These are phyloP conservation scores for Heliamphora exappendiculata DNA, from an alignment of 148 eudicot genomes.

Conservation along the genomic window DNA sequence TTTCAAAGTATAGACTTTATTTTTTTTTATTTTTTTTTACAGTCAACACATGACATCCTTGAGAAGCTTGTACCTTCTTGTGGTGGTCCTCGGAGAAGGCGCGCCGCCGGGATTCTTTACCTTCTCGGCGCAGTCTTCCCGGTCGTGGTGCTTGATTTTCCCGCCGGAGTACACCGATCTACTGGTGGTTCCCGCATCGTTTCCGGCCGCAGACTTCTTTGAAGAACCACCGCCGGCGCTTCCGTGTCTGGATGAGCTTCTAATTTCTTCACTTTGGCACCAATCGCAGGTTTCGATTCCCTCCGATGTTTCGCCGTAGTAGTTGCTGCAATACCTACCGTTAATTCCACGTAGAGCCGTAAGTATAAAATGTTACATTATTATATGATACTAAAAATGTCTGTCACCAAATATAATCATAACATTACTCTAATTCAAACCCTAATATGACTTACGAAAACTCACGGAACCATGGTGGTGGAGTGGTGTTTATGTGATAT, in stretches of 20 bases:
- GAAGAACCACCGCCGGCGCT: no score
- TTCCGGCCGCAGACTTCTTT: conserved; percentile 21
- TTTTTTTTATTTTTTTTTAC: no score
- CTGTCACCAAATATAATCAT: no score
- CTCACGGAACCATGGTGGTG: no score
- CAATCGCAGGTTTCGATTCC: conserved; percentile 44
- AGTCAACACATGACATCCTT: conserved; percentile 46
- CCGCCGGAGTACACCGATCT: not conserved
- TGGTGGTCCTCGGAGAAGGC: conserved; percentile 36
- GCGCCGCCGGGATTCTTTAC: conserved; percentile 19
- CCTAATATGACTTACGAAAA: no score
- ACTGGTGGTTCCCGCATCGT: no score
- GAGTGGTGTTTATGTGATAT: no score
- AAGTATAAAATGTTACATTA: no score
- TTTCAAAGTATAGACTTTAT: no score
- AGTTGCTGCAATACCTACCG: conserved; percentile 63
- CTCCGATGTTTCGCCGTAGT: conserved; percentile 41
- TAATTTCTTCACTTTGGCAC: conserved; percentile 47
- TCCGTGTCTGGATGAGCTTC: conserved; percentile 17
- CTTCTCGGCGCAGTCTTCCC: conserved; percentile 25
- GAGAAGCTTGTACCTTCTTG: conserved; percentile 52
- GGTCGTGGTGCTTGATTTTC: conserved; percentile 25
- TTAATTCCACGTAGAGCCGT: not conserved
- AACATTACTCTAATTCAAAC: no score
- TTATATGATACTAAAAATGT: no score